These are phyloP conservation scores for Ascomycota sp. DNA, from an alignment of 2,329 filamentous ascomycete genomes.

Conservation along the genomic window DNA sequence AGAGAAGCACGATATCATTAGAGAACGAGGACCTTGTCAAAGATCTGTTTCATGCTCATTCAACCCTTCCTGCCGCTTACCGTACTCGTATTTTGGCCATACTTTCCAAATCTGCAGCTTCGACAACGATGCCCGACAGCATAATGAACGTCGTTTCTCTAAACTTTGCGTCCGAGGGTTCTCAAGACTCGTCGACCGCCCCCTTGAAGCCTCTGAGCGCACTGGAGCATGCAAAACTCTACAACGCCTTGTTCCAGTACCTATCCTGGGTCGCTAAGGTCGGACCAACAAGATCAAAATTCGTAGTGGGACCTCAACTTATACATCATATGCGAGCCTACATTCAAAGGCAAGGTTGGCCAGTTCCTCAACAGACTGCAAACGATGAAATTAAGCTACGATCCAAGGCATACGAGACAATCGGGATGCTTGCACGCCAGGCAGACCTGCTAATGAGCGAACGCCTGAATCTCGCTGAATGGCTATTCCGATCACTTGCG, in stretches of 20 bases:
- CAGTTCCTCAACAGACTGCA: conserved; percentile 36
- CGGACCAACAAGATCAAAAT: conserved; percentile 34
- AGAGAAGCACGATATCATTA: conserved; percentile 53
- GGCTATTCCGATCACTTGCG: conserved; percentile 67
- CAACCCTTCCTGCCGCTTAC: conserved; percentile 49
- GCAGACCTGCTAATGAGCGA: conserved; percentile 33
- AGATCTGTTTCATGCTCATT: conserved; percentile 53
- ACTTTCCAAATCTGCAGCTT: conserved; percentile 54
- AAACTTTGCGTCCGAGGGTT: conserved; percentile 27
- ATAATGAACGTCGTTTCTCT: conserved; percentile 52
- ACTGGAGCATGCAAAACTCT: conserved; percentile 59
- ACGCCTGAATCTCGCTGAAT: conserved; percentile 37
- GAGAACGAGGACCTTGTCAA: conserved; percentile 46
- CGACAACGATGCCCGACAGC: conserved; percentile 46
- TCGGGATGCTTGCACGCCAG: conserved; percentile 58
- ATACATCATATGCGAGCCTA: conserved; percentile 52
- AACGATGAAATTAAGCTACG: conserved; percentile 49
- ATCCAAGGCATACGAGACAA: conserved; percentile 72
- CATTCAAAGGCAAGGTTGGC: conserved; percentile 70
- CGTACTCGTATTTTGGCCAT: conserved; percentile 58
- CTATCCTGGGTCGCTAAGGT: conserved; percentile 72
- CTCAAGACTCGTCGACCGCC: not conserved
- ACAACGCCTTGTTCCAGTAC: conserved; percentile 67
- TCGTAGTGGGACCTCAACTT: conserved; percentile 47
- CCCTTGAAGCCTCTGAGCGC: conserved; percentile 27